A percentile compares a stretch with the other conserved stretches of the same genome.
phyloP scores from a whole-genome alignment of 2,329 filamentous ascomycete genomes.

The Colletotrichum cereale region DNA sequence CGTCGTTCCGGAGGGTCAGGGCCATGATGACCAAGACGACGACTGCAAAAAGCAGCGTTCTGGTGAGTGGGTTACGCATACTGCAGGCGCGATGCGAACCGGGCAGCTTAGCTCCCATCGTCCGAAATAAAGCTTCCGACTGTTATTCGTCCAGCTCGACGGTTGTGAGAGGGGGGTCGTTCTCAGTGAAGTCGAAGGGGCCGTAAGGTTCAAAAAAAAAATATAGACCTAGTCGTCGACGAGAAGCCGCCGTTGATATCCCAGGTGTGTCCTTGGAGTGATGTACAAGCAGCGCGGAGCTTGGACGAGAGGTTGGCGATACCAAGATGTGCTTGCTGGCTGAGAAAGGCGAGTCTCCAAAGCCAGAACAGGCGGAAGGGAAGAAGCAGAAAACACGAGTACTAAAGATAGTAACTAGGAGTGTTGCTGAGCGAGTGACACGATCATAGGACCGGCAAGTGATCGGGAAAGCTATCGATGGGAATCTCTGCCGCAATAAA shows the following conservation, averaged over 20 bases:
- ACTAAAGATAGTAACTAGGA: conserved; percentile 30
- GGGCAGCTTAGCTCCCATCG: conserved; percentile 55
- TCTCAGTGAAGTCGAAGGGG: neutral
- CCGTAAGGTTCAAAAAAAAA: neutral
- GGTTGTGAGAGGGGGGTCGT: conserved; percentile 2
- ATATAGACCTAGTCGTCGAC: neutral
- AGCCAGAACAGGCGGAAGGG: neutral
- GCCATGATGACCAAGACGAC: conserved; percentile 58
- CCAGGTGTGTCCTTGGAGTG: neutral
- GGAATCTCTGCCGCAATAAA: conserved; percentile 29
- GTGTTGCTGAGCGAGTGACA: conserved; percentile 40
- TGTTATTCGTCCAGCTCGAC: conserved; percentile 40
- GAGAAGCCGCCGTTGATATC: neutral
- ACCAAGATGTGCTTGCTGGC: conserved; percentile 1
- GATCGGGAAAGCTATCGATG: conserved; percentile 32
- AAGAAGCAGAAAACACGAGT: conserved; percentile 10
- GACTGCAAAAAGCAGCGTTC: conserved; percentile 59
- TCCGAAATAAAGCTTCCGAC: conserved; percentile 25
- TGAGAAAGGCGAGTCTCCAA: conserved; percentile 6
- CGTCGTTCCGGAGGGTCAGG: conserved; percentile 56
- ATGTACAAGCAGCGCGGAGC: neutral
- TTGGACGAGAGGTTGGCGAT: conserved; percentile 16
- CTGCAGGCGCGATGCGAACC: conserved; percentile 58
- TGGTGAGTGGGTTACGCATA: conserved; percentile 62
- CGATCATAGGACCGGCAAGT: conserved; percentile 41